A percentile compares a stretch with the other conserved stretches of the same genome.
Conservation (phyloP, 2,329 filamentous ascomycete genomes). For the Ceratocystis papillata region DNA sequence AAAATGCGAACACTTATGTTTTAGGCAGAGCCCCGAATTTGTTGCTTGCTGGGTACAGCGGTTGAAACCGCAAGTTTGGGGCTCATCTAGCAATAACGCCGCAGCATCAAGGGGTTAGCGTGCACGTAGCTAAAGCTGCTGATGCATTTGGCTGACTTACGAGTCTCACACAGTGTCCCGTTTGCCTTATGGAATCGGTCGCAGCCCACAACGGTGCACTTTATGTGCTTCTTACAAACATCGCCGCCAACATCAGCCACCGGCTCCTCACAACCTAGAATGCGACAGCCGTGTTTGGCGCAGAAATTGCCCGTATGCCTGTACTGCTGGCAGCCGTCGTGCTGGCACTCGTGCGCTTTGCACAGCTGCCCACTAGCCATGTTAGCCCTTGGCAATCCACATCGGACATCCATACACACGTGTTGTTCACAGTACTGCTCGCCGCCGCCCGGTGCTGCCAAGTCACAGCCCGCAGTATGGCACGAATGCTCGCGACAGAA, state of each 20-base stretch:
- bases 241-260: conserved; percentile 6
- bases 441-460: conserved; percentile 12
- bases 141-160: conserved; percentile 6
- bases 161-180: conserved; percentile 6
- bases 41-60: conserved; percentile 17
- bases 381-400: conserved; percentile 10
- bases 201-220: conserved; percentile 4
- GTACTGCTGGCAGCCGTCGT: conserved; percentile 16
- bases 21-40: conserved; percentile 6
- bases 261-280: background rate
- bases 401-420: conserved; percentile 20
- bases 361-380: conserved; percentile 16
- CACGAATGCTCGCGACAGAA: conserved; percentile 26
- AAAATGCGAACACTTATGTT: conserved; percentile 14
- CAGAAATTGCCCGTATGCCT: background rate
- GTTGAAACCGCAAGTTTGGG: conserved; percentile 14
- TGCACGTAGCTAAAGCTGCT: background rate
- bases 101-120: background rate
- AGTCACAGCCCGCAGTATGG: conserved; percentile 24
- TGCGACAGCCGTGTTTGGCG: conserved; percentile 4
- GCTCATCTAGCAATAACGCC: conserved; percentile 11
- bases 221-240: conserved; percentile 18
- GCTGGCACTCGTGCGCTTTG: conserved; percentile 18
- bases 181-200: conserved; percentile 6
- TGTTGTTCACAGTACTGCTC: conserved; percentile 21